Evolutionary conservation across 2,329 filamentous ascomycete genomes (phyloP).

Genomic region (Epichloe sibirici): DNA sequence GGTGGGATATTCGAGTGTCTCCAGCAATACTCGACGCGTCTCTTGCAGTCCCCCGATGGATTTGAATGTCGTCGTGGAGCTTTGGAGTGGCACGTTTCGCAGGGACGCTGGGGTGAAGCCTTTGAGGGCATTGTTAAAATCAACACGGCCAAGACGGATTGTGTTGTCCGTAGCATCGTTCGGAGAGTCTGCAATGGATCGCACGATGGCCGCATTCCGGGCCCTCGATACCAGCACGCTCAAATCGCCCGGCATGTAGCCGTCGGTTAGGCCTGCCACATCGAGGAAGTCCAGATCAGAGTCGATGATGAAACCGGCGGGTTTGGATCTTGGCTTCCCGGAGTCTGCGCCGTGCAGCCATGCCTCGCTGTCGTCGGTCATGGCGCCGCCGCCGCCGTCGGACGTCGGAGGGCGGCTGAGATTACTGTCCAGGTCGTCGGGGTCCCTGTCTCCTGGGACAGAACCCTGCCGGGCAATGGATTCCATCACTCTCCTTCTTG

Average conservation of each 20-base stretch:
- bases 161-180: constrained; percentile 31
- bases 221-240: constrained; percentile 76
- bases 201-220: constrained; percentile 83
- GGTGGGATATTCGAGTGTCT: constrained; percentile 93
- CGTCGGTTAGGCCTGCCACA: constrained; percentile 85
- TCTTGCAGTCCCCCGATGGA: constrained; percentile 80
- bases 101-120: constrained; percentile 93
- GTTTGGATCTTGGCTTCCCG: constrained; percentile 19
- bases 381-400: constrained; percentile 29
- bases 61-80: constrained; percentile 82
- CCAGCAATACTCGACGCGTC: constrained; percentile 81
- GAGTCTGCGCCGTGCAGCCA: constrained; percentile 68
- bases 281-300: constrained; percentile 79
- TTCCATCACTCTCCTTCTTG: constrained; percentile 71
- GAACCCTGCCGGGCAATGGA: constrained; percentile 53
- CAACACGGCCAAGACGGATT: constrained; percentile 55
- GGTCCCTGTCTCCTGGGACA: constrained; percentile 22
- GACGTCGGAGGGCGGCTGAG: constrained; percentile 46
- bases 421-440: constrained; percentile 24
- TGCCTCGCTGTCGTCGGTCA: constrained; percentile 39
- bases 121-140: constrained; percentile 76
- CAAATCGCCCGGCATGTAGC: constrained; percentile 95
- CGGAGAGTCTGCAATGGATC: constrained; percentile 50
- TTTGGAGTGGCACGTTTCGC: constrained; percentile 86
- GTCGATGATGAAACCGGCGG: constrained; percentile 60